Percentiles rank a stretch among this genome's conserved stretches.
Conservation (phyloP, 495 filamentous ascomycete species). For the Daldinia concentrica region DNA sequence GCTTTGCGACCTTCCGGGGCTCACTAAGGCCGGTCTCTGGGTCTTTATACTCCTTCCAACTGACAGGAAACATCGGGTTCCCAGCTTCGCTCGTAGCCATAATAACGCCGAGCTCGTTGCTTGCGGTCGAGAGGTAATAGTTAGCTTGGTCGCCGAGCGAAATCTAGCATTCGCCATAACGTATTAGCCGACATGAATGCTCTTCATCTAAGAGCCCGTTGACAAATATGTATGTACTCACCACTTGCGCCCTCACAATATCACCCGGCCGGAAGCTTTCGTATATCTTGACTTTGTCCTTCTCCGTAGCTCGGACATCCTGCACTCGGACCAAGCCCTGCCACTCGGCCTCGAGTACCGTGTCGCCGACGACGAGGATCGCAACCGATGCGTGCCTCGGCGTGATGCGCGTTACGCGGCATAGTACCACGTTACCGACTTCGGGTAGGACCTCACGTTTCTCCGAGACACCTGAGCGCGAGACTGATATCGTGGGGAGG, state of each 20-base stretch:
- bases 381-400: constrained; percentile 82
- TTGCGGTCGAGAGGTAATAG: constrained; percentile 90
- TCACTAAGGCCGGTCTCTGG: constrained; percentile 80
- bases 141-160: constrained; percentile 91
- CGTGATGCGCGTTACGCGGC: constrained; percentile 82
- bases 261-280: constrained; percentile 95
- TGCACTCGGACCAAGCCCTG: constrained; percentile 75
- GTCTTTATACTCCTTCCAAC: constrained; percentile 93
- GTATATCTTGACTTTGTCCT: constrained; percentile 88
- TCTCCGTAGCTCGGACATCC: constrained; percentile 94
- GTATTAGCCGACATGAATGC: neutral
- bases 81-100: constrained; percentile 91
- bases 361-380: constrained; percentile 80
- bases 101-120: constrained; percentile 91
- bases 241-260: constrained; percentile 87
- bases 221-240: constrained; percentile 52
- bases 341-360: constrained; percentile 67
- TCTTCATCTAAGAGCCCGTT: neutral
- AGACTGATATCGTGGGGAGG: constrained; percentile 54
- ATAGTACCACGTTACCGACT: constrained; percentile 81
- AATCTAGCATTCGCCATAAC: constrained; percentile 58
- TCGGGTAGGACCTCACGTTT: constrained; percentile 79
- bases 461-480: constrained; percentile 48
- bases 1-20: constrained; percentile 91
- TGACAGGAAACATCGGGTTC: constrained; percentile 88